Evolutionary conservation across 2,329 filamentous ascomycete species (phyloP), one percentile per base, ranked within the genome.

Genomic region (Penicillium sp.): DNA sequence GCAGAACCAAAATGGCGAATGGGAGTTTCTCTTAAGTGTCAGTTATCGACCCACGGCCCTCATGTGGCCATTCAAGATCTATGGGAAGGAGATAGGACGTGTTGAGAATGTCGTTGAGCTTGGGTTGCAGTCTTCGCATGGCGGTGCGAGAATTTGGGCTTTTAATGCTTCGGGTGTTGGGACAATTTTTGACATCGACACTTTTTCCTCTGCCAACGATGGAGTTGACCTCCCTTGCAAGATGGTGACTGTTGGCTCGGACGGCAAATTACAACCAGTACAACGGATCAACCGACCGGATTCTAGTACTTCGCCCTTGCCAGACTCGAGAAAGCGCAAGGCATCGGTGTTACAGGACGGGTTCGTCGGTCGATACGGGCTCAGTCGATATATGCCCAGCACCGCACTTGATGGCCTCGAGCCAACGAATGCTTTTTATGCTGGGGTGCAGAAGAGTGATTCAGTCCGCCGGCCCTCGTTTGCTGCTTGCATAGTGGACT

Each of bases 111-210:
- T 82, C 3, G 79, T 80, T 23, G 81, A 83, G 56, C 58, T 85
- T 9, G 74, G 78, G 0, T 64, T 84, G 13, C 63, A 79, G 71
- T 56, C 71, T 57, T 45, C 72, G 61, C 28, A 63, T 44, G 71
- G 70, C 1, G 71, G 75, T 18, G 70, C 82, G 28, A 70, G 74
- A 0, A 68, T 84, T n/a, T 83, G 80, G 78, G 79, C 76, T 0
- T 81, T 84, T 58, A 68, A 71, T 15, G 67, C 69, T 1, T 62
- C 73, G 33, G 77, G 78, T 0, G 65, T 73, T 52, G 77, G 77
- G 3, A 73, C 66, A 6, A 71, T 75, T 6, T 81, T 79, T 71
- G 74, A 78, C 47, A 63, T 83, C 5, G 72, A 75, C 51, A 71
- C 65, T 0, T 59, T 59, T 42, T 62, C 63, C 0, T 62, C 63